Evolutionary conservation across 1,139 yeast species (phyloP).

Genomic region (Schwanniomyces etchellsii): DNA sequence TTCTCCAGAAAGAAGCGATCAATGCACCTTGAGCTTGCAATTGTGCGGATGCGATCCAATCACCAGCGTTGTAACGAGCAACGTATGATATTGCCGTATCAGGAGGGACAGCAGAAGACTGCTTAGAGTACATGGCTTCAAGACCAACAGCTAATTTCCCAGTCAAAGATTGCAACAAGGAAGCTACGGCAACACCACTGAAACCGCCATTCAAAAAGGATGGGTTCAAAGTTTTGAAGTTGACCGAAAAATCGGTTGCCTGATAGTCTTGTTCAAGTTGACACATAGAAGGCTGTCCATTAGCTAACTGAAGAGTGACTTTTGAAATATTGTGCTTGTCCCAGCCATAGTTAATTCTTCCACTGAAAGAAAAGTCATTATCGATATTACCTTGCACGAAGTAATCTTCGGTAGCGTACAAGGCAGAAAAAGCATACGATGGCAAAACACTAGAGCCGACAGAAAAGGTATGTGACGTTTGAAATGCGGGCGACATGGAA

Average conservation of each 20-base stretch:
- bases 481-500: slow-evolving; percentile 90
- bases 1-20: slow-evolving; percentile 90
- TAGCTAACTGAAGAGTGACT: slow-evolving; percentile 82
- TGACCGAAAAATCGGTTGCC: slow-evolving; percentile 82
- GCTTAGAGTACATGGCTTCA: slow-evolving; percentile 86
- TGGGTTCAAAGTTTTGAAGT: slow-evolving; percentile 90
- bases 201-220: slow-evolving; percentile 63
- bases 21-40: slow-evolving; percentile 89
- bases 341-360: slow-evolving; percentile 93
- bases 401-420: slow-evolving; percentile 81
- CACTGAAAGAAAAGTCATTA: slow-evolving; percentile 78
- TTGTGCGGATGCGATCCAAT: slow-evolving; percentile 95
- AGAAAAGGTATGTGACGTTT: slow-evolving; percentile 90
- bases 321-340: slow-evolving; percentile 72
- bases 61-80: slow-evolving; percentile 80
- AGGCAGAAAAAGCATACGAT: slow-evolving; percentile 86
- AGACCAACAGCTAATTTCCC: slow-evolving; percentile 83
- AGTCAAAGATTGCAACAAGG: slow-evolving; percentile 84
- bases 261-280: slow-evolving; percentile 96
- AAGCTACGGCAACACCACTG: slow-evolving; percentile 84
- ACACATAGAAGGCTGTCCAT: slow-evolving; percentile 88
- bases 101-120: slow-evolving; percentile 71
- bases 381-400: slow-evolving; percentile 91
- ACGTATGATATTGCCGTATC: slow-evolving; percentile 90
- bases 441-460: slow-evolving; percentile 86